Evolutionary conservation across 805 yeast genomes (phyloP).

Genomic region (Jamesozyma piceae): DNA sequence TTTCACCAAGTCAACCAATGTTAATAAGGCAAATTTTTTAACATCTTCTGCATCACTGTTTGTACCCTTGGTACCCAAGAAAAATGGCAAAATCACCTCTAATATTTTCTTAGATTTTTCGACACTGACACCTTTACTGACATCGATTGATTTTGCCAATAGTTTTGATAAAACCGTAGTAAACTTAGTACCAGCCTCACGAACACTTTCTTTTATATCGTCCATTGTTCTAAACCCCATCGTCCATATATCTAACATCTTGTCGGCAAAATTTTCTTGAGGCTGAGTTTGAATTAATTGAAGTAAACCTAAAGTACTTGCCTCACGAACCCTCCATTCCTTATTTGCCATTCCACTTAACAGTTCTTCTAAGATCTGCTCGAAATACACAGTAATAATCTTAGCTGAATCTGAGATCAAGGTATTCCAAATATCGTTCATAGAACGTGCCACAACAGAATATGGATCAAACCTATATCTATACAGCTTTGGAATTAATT

Average conservation of each 20-base stretch:
- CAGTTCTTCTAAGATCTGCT: constrained; percentile 53
- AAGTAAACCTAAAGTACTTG: constrained; percentile 61
- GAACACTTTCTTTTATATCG: constrained; percentile 88
- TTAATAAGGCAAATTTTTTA: constrained; percentile 60
- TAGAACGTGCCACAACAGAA: constrained; percentile 61
- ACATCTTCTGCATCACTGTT: constrained; percentile 83
- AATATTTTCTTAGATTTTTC: constrained; percentile 40
- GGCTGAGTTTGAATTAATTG: constrained; percentile 61
- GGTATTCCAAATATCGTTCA: constrained; percentile 82
- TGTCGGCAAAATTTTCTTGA: constrained; percentile 38
- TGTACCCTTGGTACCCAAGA: constrained; percentile 70
- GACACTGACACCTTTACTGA: constrained; percentile 33
- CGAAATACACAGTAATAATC: constrained; percentile 46
- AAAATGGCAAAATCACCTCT: constrained; percentile 59
- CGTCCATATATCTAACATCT: constrained; percentile 66
- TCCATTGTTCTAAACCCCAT: constrained; percentile 86
- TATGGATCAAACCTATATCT: constrained; percentile 83
- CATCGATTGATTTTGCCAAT: constrained; percentile 49
- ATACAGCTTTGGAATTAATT: constrained; percentile 71
- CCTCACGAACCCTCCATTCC: constrained; percentile 93
- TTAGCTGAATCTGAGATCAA: constrained; percentile 48
- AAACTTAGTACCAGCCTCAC: constrained; percentile 66
- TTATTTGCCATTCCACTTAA: constrained; percentile 60
- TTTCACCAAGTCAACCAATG: constrained; percentile 61
- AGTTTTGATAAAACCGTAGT: constrained; percentile 58